phyloP scores from a whole-genome alignment of 1,284 basidiomycete species.

The Trametes hirsuta region DNA sequence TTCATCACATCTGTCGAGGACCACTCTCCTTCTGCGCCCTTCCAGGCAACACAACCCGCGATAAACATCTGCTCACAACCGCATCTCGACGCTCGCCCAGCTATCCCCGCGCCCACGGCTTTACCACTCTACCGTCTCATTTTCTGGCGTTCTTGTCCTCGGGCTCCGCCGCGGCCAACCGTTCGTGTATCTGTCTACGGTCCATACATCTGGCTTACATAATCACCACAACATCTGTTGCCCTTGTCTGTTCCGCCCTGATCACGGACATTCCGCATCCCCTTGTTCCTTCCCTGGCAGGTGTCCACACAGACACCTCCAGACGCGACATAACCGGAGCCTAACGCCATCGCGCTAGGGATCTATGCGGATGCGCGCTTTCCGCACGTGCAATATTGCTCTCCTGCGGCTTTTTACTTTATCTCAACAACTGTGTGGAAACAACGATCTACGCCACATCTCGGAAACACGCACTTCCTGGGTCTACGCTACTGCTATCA shows the following conservation, averaged over 20 bases:
- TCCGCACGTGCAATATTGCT: too few relatives aligned
- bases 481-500: too few relatives aligned
- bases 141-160: too few relatives aligned
- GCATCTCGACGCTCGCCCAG: neutral
- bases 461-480: too few relatives aligned
- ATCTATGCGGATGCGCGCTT: neutral
- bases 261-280: neutral
- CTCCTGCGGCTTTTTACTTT: too few relatives aligned
- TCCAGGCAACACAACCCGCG: neutral
- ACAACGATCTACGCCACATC: too few relatives aligned
- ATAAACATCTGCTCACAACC: neutral
- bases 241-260: neutral
- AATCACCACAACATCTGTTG: neutral
- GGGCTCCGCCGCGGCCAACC: too few relatives aligned
- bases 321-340: too few relatives aligned
- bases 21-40: neutral
- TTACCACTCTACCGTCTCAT: too few relatives aligned
- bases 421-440: too few relatives aligned
- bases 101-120: too few relatives aligned
- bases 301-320: neutral
- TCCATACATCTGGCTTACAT: neutral
- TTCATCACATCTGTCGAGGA: conserved; percentile 12
- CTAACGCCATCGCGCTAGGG: too few relatives aligned
- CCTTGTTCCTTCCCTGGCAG: neutral
- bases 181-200: neutral